Percentiles rank a stretch among this genome's conserved stretches.
Conservation (phyloP, 2,329 filamentous ascomycete genomes). For the Phialophora macrospora region DNA sequence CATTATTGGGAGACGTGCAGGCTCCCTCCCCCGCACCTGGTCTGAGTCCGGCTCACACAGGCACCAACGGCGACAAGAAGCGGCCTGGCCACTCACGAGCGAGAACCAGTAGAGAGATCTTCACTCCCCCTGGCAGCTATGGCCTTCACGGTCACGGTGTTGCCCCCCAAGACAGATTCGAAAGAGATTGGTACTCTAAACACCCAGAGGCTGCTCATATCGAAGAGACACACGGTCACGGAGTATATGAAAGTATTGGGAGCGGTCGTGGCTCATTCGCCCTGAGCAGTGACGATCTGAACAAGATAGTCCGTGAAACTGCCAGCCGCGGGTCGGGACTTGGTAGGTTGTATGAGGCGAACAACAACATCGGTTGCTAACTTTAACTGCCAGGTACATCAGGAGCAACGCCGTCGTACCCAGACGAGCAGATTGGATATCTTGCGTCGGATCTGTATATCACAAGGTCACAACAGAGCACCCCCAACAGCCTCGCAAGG, state of each 20-base stretch:
- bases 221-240: constrained; percentile 66
- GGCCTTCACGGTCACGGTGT: constrained; percentile 88
- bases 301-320: constrained; percentile 82
- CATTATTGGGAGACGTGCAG: constrained; percentile 91
- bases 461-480: constrained; percentile 74
- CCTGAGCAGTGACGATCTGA: constrained; percentile 86
- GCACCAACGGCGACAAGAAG: constrained; percentile 44
- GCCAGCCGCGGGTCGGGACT: constrained; percentile 56
- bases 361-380: constrained; percentile 15
- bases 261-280: constrained; percentile 74
- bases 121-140: constrained; percentile 84
- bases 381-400: constrained; percentile 62
- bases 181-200: constrained; percentile 90
- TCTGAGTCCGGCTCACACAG: constrained; percentile 40
- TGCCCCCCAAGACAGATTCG: constrained; percentile 76
- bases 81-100: constrained; percentile 69
- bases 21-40: constrained; percentile 80
- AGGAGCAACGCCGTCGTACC: constrained; percentile 70
- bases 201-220: constrained; percentile 78
- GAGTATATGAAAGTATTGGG: constrained; percentile 64
- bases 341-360: constrained; percentile 50
- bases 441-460: constrained; percentile 83
- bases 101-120: constrained; percentile 72
- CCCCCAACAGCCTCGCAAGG: constrained; percentile 50
- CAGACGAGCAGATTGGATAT: constrained; percentile 89